Conservation (phyloP, 1,284 basidiomycete species). For the Meripilus lineatus region DNA sequence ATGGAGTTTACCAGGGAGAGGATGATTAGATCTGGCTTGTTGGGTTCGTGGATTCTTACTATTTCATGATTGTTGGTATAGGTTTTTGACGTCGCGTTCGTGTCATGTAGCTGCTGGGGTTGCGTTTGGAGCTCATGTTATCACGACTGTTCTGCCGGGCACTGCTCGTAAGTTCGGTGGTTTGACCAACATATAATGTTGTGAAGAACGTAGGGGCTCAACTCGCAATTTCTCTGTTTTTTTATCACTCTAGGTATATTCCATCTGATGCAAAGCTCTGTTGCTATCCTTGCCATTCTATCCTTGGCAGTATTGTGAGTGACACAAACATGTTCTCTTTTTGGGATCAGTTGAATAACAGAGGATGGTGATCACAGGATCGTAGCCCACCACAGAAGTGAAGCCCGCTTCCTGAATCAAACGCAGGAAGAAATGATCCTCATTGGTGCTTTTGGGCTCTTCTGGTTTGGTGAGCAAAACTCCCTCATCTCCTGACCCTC, state of each 20-base stretch:
- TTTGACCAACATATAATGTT: not conserved
- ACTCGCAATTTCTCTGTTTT: no score
- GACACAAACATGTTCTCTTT: not conserved
- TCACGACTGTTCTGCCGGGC: conserved; percentile 17
- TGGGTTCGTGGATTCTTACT: no score
- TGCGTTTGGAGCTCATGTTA: conserved; percentile 13
- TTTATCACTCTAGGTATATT: conserved; percentile 49
- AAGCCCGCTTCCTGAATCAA: conserved; percentile 52
- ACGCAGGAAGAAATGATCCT: conserved; percentile 67
- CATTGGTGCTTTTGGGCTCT: conserved; percentile 62
- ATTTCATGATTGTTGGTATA: no score
- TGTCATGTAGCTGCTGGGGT: conserved; percentile 12
- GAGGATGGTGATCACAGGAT: conserved; percentile 35
- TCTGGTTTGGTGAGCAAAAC: conserved; percentile 57
- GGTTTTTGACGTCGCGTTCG: no score
- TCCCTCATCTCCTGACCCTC: not conserved
- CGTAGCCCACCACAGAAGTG: conserved; percentile 57
- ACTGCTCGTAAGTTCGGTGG: conserved; percentile 10
- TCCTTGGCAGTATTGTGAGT: conserved; percentile 62
- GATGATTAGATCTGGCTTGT: no score
- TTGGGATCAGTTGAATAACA: conserved; percentile 8
- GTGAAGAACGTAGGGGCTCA: no score
- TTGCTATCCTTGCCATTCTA: conserved; percentile 60
- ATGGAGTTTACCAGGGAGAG: no score
- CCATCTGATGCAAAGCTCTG: conserved; percentile 66